phyloP scores from a whole-genome alignment of 2,329 filamentous ascomycete genomes.

The Aureobasidium sp. region DNA sequence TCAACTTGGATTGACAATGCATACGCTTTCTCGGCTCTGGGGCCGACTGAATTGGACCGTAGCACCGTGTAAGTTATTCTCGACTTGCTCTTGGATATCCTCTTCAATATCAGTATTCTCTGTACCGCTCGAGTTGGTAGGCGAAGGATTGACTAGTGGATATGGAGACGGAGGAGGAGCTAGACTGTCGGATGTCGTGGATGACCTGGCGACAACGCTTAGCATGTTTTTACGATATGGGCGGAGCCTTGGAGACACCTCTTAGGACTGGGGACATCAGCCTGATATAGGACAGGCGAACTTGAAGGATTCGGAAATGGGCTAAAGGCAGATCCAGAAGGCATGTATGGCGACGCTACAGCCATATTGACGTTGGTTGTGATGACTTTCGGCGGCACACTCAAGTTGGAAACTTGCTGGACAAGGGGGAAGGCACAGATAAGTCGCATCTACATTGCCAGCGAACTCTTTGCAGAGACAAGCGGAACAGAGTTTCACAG shows the following conservation, averaged over 20 bases:
- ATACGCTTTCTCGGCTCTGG: constrained; percentile 26
- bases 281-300: constrained; percentile 40
- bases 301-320: constrained; percentile 47
- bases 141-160: constrained; percentile 68
- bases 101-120: constrained; percentile 80
- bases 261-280: constrained; percentile 32
- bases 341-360: constrained; percentile 36
- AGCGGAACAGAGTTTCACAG: not conserved
- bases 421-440: not conserved
- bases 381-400: not conserved
- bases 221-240: not conserved
- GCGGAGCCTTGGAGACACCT: constrained; percentile 32
- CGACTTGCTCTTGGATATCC: constrained; percentile 56
- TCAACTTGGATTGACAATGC: not conserved
- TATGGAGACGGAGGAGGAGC: constrained; percentile 45
- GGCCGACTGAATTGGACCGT: constrained; percentile 24
- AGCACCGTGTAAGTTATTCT: not conserved
- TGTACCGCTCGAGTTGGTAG: constrained; percentile 78
- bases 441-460: not conserved
- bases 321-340: constrained; percentile 42
- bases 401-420: not conserved
- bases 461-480: not conserved
- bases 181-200: constrained; percentile 29
- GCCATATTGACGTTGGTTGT: constrained; percentile 1
- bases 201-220: not conserved